Evolutionary conservation across 1,284 basidiomycete genomes (phyloP), one percentile per base, ranked within the genome.

Genomic region (Pseudozyma tsukubaensis): DNA sequence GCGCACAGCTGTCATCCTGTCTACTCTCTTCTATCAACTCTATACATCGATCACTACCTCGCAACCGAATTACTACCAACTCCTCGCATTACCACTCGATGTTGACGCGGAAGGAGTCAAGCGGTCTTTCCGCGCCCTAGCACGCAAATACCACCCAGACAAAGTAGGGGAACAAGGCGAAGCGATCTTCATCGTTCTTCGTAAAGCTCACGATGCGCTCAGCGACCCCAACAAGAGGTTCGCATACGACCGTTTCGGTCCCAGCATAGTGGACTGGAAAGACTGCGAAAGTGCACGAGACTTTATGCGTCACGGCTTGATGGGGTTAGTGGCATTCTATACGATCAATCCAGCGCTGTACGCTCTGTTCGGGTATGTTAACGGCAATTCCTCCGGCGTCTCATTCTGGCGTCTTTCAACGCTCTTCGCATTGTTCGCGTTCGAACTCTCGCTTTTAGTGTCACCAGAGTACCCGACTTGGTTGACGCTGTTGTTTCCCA

Each of bases 211-310:
- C 79, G 93, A 95, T 81, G 89, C 90, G 0, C 85, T 95, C 35
- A 92, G 90, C 64, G 89, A 94, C 75, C 92, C 93, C 0, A 87
- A 89, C 1, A 90, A 90, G 62, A 86, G 93, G 49, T 94, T 92
- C 85, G 93, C 93, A 0, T 95, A 95, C 83, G 93, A 95, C 54
- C 77, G 92, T 63, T 94, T 94, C 79, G 93, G 93, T 0, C 89
- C 91, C 4, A 89, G 90, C 34, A 90, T 91, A 3, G 74, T 92
- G 21, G 80, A 77, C 0, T 94, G 92, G 92, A 87, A 86, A 36
- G 86, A 89, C 32, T 90, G 90, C 68, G 86, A 86, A n/a, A 91
- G 90, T 0, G 85, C 87, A 29, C 87, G 88, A 53, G 93, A 94
- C 59, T 93, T 90, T 76, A 86, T 94, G 50, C 85, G 87, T n/a